Evolutionary conservation across 2,329 filamentous ascomycete species (phyloP).

Genomic region (Hysterium pulicare): DNA sequence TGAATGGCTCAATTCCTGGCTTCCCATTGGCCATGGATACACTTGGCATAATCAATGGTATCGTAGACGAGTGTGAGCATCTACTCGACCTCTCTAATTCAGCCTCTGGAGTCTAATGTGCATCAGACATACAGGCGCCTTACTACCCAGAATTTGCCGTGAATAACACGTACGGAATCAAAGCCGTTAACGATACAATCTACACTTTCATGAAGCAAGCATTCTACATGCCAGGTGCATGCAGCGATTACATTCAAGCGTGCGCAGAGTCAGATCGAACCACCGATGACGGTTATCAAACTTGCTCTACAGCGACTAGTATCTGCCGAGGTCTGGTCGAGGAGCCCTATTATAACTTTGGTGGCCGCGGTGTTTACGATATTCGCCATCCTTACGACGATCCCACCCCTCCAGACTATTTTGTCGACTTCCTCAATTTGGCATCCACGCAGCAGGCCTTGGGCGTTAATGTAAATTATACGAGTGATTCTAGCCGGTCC

Average conservation of each 20-base stretch:
- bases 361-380: constrained; percentile 53
- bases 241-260: constrained; percentile 48
- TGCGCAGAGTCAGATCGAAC: constrained; percentile 39
- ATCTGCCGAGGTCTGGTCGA: constrained; percentile 47
- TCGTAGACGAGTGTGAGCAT: constrained; percentile 45
- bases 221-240: constrained; percentile 49
- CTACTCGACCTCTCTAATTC: constrained; percentile 4
- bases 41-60: constrained; percentile 54
- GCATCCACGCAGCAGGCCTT: constrained; percentile 50
- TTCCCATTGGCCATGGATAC: constrained; percentile 53
- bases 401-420: constrained; percentile 52
- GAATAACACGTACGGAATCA: constrained; percentile 55
- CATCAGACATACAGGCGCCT: constrained; percentile 44
- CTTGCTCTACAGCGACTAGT: constrained; percentile 35
- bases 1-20: constrained; percentile 46
- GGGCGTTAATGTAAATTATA: constrained; percentile 55
- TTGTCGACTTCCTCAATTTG: constrained; percentile 51
- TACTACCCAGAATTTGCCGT: constrained; percentile 50
- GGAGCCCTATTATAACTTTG: constrained; percentile 38
- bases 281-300: constrained; percentile 24
- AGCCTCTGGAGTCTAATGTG: constrained; percentile 42
- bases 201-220: constrained; percentile 45
- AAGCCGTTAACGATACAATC: constrained; percentile 45
- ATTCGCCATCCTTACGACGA: constrained; percentile 50
- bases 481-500: constrained; percentile 35